Base-by-base conservation (phyloP, 805 yeast genomes). In the Candida verbasci region DNA sequence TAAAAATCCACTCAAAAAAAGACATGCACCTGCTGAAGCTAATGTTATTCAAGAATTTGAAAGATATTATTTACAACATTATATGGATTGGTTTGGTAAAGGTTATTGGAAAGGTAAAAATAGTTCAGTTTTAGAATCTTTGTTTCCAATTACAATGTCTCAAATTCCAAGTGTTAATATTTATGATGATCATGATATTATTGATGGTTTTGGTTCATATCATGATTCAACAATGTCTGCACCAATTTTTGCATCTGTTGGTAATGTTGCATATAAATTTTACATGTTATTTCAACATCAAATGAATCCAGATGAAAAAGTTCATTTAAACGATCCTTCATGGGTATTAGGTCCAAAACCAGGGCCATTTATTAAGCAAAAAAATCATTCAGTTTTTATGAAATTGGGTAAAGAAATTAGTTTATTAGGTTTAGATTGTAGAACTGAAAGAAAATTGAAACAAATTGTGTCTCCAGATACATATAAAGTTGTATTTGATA, bases 191-290 rank as follows among this genome's bases (percentile, higher is more conserved):
- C 98, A 91, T 60, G 97, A 93, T 57, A 86, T 91, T 35, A 89
- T 93, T 47, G 98, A 91, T 55, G 98, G 97, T 2, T 91, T 78
- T 61, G 98, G 97, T 2, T 85, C 96, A 0, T 91, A 91, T 57
- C 68, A 71, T 33, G 84, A 87, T 46, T 39, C 58, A 1, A 86
- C 95, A 23, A 88, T 87, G 96, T 49, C 50, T 3, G 75, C 78
- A 26, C 79, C 77, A 1, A 74, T 86, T 7, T 86, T 91, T 55
- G 55, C 60, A 39, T 76, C 81, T 9, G 72, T 91, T 22, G 97
- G 97, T 8, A 72, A 72, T 41, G 61, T 76, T 9, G 96, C 97
- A 2, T 86, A 77, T 66, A 80, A 80, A 52, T 89, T 83, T 60
- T 91, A 93, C 59, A 74, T 88, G 84, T 58, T 93, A 15, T 91